These are phyloP conservation scores for Myxozyma vanderwaltii DNA, from an alignment of 805 yeast genomes.

Conservation along the genomic window DNA sequence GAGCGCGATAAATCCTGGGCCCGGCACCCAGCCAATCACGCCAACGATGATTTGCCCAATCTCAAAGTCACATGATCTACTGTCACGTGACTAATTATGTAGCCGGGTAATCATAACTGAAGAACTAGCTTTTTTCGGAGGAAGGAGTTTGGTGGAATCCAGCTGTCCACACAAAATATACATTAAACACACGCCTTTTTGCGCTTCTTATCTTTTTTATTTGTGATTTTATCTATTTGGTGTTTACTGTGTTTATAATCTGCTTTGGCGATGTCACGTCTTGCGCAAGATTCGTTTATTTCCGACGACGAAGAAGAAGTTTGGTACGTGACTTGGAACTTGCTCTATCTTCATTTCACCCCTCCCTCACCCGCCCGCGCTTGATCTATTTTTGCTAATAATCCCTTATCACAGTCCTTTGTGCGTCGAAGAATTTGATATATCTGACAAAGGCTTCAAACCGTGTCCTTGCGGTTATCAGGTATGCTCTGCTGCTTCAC, in stretches of 20 bases:
- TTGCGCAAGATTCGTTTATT: slow-evolving; percentile 40
- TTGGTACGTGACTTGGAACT: slow-evolving; percentile 49
- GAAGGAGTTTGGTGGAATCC: not conserved
- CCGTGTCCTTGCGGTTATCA: slow-evolving; percentile 99
- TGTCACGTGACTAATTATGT: not conserved
- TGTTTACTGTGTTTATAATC: not conserved
- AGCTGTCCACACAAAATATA: not conserved
- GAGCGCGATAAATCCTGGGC: slow-evolving; percentile 7
- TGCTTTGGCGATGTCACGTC: slow-evolving; percentile 26
- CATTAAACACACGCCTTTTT: not conserved
- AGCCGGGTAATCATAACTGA: not conserved
- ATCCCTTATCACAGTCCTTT: slow-evolving; percentile 61
- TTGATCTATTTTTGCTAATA: not conserved
- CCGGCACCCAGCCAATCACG: slow-evolving; percentile 8
- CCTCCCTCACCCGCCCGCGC: not conserved
- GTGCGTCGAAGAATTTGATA: slow-evolving; percentile 97
- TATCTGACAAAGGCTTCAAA: slow-evolving; percentile 91
- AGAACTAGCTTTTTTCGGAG: not conserved
- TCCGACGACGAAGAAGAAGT: slow-evolving; percentile 81
- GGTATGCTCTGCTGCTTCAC: slow-evolving; percentile 6
- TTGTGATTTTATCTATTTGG: not conserved
- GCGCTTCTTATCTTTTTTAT: not conserved
- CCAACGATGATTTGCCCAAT: slow-evolving; percentile 1
- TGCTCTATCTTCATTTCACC: too few relatives aligned
- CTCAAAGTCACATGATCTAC: not conserved